phyloP scores from a whole-genome alignment of 1,284 basidiomycete genomes.

The Leccinum holopus region DNA sequence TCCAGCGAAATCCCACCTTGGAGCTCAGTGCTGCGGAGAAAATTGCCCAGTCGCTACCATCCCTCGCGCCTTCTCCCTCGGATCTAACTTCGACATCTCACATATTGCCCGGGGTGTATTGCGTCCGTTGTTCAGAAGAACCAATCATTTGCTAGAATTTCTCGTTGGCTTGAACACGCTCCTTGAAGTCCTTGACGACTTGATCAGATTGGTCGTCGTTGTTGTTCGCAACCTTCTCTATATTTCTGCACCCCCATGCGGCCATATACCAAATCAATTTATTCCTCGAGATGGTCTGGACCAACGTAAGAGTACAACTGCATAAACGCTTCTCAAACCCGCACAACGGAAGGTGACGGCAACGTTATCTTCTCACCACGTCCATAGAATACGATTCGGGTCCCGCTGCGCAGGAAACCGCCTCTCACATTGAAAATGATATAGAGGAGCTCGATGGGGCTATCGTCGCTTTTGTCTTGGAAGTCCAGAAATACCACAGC shows the following conservation, averaged over 20 bases:
- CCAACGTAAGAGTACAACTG: neutral
- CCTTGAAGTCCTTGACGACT: constrained; percentile 51
- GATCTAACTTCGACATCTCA: constrained; percentile 45
- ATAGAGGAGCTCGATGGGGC: constrained; percentile 66
- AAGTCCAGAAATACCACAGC: constrained; percentile 63
- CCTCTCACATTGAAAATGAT: too few relatives aligned
- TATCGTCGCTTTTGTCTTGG: constrained; percentile 67
- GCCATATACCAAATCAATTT: constrained; percentile 58
- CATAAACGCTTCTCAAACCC: too few relatives aligned
- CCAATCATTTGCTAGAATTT: constrained; percentile 46
- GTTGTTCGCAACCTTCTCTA: constrained; percentile 75
- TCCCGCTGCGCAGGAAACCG: too few relatives aligned
- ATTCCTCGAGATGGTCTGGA: constrained; percentile 53
- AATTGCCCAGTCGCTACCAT: constrained; percentile 63
- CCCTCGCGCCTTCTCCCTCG: constrained; percentile 55
- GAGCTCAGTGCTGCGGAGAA: constrained; percentile 67
- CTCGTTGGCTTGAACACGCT: constrained; percentile 54
- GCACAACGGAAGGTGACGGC: too few relatives aligned
- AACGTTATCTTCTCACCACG: too few relatives aligned
- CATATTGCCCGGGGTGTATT: constrained; percentile 55
- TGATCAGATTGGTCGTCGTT: constrained; percentile 65
- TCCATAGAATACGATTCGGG: too few relatives aligned
- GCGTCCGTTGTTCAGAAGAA: constrained; percentile 58
- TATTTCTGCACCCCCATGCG: constrained; percentile 60
- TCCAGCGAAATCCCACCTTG: constrained; percentile 24